Evolutionary conservation across 2,329 filamentous ascomycete species (phyloP), one percentile per base, ranked within the genome.

Genomic region (Lasiodiplodia sp.): DNA sequence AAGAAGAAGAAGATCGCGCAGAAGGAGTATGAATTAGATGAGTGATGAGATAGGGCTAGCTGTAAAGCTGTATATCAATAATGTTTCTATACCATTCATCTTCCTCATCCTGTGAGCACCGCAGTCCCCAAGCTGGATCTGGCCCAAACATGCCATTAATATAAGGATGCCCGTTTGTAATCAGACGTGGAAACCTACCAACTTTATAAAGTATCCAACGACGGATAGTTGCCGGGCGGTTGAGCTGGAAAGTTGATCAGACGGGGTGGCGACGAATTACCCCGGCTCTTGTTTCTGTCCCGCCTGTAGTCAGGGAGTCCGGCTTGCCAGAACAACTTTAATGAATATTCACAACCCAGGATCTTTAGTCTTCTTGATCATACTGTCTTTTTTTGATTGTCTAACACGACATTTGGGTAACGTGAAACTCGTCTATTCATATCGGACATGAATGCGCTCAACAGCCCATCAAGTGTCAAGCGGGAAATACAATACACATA

Each of bases 1-100:
- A 63, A n/a, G 28, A 64, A 64, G 47, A 64, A 64, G 31, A 64
- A 64, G 58, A 25, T 18, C 12, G 38, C 34, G 23, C 40, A 34
- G 58, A 44, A 28, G 18, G 44, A 52, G 18, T 12, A 34, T 44
- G 58, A 34, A 3, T 14, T 44, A 28, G 37, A 60, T 5, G 44
- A 47, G 3, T 8, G 10, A 47, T 47, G 44, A 47, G 44, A n/a
- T 21, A 6, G 18, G 3, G 44, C 4, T 47, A 47, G 44, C 7
- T 11, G n/a, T 10, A 21, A 11, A 8, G 18, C 44, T 10, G 18
- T 47, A 47, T 21, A 47, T 8, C 44, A 47, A 47, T 21, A 10
- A 47, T 47, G n/a, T 21, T 10, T 47, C 44, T 7, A 47, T 11
- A 47, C 8, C 31, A 34, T n/a, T 47, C 44, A 21, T 47, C 44